Evolutionary conservation across 768 basidiomycete genomes (phyloP).

Genomic region (Crassisporium funariophilum): DNA sequence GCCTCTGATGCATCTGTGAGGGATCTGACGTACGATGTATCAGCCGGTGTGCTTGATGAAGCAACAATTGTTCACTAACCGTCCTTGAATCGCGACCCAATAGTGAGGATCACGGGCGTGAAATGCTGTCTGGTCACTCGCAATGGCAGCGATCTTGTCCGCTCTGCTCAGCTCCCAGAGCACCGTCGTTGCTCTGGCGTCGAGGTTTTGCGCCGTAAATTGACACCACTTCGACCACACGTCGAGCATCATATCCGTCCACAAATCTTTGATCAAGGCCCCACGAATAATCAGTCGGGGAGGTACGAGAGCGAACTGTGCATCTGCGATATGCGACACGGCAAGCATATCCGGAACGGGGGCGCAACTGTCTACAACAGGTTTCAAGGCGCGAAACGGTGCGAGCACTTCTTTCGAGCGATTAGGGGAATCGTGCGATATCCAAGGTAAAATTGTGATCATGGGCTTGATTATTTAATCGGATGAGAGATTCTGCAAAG

Average conservation of each 20-base stretch:
- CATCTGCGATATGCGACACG: constrained; percentile 18
- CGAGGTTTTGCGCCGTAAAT: constrained; percentile 19
- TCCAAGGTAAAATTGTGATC: constrained; percentile 19
- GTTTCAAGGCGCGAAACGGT: constrained; percentile 20
- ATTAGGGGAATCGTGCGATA: constrained; percentile 12
- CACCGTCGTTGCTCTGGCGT: constrained; percentile 13
- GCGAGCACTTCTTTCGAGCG: constrained; percentile 15
- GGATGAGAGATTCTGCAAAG: not conserved
- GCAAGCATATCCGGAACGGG: constrained; percentile 13
- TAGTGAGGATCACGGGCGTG: constrained; percentile 13
- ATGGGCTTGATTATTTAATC: constrained; percentile 9
- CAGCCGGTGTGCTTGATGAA: too few relatives aligned
- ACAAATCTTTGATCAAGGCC: constrained; percentile 20
- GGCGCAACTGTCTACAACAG: constrained; percentile 11
- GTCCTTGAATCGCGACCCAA: constrained; percentile 14
- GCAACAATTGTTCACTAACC: too few relatives aligned
- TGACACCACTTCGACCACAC: constrained; percentile 17
- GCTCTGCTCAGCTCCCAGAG: constrained; percentile 18
- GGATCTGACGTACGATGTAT: too few relatives aligned
- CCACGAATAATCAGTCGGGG: constrained; percentile 15
- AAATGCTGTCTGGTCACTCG: constrained; percentile 11
- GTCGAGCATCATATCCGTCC: constrained; percentile 16
- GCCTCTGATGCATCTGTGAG: constrained; percentile 5
- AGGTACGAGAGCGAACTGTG: constrained; percentile 14
- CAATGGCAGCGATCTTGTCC: constrained; percentile 16